Base-by-base conservation (phyloP, 148 eudicot genomes). In the Beta vulgaris region DNA sequence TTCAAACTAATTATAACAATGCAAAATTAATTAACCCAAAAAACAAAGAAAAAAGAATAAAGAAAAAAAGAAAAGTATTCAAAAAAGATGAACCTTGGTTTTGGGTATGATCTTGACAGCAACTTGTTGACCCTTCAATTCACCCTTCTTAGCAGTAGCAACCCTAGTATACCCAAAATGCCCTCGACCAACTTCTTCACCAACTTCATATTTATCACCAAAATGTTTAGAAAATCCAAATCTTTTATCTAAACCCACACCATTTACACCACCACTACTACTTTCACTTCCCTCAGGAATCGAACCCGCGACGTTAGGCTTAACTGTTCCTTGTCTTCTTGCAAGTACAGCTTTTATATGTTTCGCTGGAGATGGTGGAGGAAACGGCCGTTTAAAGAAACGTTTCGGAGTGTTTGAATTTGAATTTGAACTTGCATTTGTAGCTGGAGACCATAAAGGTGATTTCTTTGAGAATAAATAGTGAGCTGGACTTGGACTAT, bases 131-230 rank as follows among this genome's bases (percentile, higher is more conserved):
- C 93, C 97, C 81, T 86, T 91, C 36, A 85, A 78, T 35, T 89
- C 91, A 10, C 98, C 97, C 69, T 92, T 95, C 86, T 86, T 90
- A 61, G 79, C 82, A 80, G 82, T 85, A 16, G 93, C 98, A 48
- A 76, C 81, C 37, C 96, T 83, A 48, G 98, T 95, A 77, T 92
- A 90, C 77, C 97, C 98, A 85, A 95, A 95, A 88, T 95, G 97
- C 77, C 98, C 98, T 81, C 96, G 86, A 54, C 98, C 97, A 23
- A 95, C 93, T 82, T 95, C 98, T 29, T 89, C 97, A 46, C 98
- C 98, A 1, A 95, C 58, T 83, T 91, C 97, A 79, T 92, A 95
- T 85, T 85, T 89, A 70, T 73, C 89, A 58, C 72, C 78, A 39
- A 95, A 86, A 64, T 88, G 78, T 88, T 88, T 90, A 44, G 86